Conservation (phyloP, 2,329 filamentous ascomycete species). For the Xylariaceae sp. region DNA sequence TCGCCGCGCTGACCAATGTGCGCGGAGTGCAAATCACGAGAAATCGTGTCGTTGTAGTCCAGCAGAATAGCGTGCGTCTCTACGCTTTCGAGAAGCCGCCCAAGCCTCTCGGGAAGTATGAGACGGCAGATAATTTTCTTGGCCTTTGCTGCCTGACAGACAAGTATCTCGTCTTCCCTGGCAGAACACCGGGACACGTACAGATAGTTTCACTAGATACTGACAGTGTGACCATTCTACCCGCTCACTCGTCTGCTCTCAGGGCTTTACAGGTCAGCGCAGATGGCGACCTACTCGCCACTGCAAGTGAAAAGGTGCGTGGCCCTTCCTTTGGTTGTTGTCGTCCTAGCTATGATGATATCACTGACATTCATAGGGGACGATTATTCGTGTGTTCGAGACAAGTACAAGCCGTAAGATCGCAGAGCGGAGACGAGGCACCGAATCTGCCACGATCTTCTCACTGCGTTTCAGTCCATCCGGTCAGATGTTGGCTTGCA, state of each 20-base stretch:
- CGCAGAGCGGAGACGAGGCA: constrained; percentile 80
- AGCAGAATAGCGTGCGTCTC: constrained; percentile 77
- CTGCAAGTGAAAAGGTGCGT: constrained; percentile 73
- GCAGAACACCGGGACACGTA: constrained; percentile 82
- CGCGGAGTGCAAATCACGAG: constrained; percentile 74
- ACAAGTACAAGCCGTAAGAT: constrained; percentile 76
- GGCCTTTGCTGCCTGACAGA: constrained; percentile 76
- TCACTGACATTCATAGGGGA: constrained; percentile 53
- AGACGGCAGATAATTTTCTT: constrained; percentile 79
- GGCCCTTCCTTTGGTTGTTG: background rate
- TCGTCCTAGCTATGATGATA: constrained; percentile 2
- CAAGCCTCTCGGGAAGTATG: constrained; percentile 68
- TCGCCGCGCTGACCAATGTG: constrained; percentile 77
- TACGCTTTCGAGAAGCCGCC: constrained; percentile 75
- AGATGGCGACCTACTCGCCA: constrained; percentile 79
- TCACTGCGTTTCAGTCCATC: constrained; percentile 84
- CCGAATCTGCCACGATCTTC: constrained; percentile 83
- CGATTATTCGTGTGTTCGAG: constrained; percentile 80
- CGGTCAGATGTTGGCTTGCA: constrained; percentile 77
- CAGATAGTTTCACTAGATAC: constrained; percentile 77
- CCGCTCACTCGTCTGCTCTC: constrained; percentile 77
- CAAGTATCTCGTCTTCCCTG: constrained; percentile 76
- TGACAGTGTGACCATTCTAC: constrained; percentile 86
- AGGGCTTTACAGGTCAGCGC: constrained; percentile 75
- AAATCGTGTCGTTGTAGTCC: constrained; percentile 72